Percentiles rank a stretch among this genome's conserved stretches.
phyloP scores from a whole-genome alignment of 164 flowering plant genomes.

The Warburgia ugandensis region DNA sequence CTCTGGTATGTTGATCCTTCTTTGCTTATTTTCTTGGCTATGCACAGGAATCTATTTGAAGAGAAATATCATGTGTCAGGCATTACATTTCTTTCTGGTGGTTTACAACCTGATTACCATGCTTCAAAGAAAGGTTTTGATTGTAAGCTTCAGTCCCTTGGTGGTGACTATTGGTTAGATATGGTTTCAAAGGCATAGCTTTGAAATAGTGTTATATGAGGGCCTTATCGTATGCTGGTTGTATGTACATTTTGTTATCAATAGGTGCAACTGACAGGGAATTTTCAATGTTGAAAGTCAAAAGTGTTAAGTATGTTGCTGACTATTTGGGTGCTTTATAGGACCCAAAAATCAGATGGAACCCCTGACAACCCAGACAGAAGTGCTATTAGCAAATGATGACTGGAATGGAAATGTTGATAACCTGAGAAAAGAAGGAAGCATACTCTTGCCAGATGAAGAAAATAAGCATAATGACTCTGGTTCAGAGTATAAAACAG shows the following conservation, averaged over 20 bases:
- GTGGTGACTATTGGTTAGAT: no score
- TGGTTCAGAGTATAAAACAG: slow-evolving; percentile 32
- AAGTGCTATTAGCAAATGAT: slow-evolving; percentile 31
- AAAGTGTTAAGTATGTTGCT: not conserved
- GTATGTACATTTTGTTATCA: not conserved
- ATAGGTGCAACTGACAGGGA: slow-evolving; percentile 2
- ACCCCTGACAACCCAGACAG: slow-evolving; percentile 50
- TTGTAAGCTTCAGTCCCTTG: not conserved
- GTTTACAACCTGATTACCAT: no score
- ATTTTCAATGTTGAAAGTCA: not conserved
- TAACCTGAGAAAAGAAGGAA: slow-evolving; percentile 16
- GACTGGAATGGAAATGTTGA: slow-evolving; percentile 19
- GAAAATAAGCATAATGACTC: slow-evolving; percentile 14
- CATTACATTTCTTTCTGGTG: no score
- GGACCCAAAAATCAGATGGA: slow-evolving; percentile 51
- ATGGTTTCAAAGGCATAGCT: not conserved
- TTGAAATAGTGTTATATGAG: not conserved
- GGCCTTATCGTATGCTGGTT: not conserved
- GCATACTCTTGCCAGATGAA: slow-evolving; percentile 14
- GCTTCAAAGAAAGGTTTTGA: not conserved
- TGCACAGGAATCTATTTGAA: not conserved
- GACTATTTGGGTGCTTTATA: slow-evolving; percentile 22
- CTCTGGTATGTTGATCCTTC: slow-evolving; percentile 42
- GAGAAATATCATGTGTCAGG: not conserved
- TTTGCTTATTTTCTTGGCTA: not conserved